Evolutionary conservation across 2,329 filamentous ascomycete genomes (phyloP).

Genomic region (Paecilomyces formosus): DNA sequence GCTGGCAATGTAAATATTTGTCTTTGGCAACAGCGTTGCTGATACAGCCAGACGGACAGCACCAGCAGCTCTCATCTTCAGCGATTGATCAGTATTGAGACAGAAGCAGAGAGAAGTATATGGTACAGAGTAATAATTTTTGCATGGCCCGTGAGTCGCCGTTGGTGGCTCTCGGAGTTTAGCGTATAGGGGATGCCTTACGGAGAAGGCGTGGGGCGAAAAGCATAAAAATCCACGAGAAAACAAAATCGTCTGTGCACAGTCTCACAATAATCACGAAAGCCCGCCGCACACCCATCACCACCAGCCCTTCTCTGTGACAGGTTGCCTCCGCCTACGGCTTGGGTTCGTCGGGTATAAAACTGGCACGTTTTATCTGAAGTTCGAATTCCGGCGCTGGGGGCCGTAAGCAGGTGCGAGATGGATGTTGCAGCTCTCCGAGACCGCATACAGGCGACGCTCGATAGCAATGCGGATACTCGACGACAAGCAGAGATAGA

Average conservation of each 20-base stretch:
- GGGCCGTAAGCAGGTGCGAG: slow-evolving; percentile 27
- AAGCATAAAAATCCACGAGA: not conserved
- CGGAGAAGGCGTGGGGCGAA: not conserved
- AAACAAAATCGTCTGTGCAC: slow-evolving; percentile 1
- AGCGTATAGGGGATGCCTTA: not conserved
- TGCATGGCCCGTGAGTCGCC: not conserved
- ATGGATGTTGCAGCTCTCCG: slow-evolving; percentile 57
- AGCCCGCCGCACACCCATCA: slow-evolving; percentile 12
- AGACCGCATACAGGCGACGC: slow-evolving; percentile 57
- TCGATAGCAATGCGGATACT: slow-evolving; percentile 55
- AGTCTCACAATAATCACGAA: slow-evolving; percentile 6
- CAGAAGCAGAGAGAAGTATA: not conserved
- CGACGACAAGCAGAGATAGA: slow-evolving; percentile 58
- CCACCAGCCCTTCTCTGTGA: slow-evolving; percentile 1
- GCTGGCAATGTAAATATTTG: too few species aligned
- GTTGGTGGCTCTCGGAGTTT: not conserved
- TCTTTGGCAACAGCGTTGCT: not conserved
- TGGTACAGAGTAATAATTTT: too few species aligned
- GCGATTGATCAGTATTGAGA: not conserved
- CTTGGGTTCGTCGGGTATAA: slow-evolving; percentile 9
- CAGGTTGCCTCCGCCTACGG: slow-evolving; percentile 11
- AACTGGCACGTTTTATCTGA: slow-evolving; percentile 9
- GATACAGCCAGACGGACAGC: not conserved
- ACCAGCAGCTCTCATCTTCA: not conserved
- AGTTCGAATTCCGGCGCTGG: slow-evolving; percentile 23